Base-by-base conservation (phyloP, 2,329 filamentous ascomycete genomes). In the Alternaria sp. region DNA sequence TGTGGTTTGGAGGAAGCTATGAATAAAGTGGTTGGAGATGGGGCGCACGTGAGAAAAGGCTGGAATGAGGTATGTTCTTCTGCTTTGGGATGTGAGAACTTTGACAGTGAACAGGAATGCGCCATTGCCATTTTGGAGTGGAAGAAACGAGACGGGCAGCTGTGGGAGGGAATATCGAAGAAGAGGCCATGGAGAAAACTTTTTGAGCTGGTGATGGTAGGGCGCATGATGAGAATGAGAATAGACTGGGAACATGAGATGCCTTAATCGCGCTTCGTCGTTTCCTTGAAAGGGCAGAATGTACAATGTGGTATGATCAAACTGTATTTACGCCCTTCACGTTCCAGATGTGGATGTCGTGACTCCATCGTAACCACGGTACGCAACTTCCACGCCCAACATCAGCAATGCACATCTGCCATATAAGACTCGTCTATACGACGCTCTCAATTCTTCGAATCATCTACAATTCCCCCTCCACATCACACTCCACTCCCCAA, bases 221-320 rank as follows among this genome's bases (percentile, higher is more conserved):
- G n/a, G n/a, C n/a, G n/a, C n/a, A n/a, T n/a, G n/a, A n/a, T n/a
- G n/a, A n/a, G n/a, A n/a, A n/a, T n/a, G n/a, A n/a, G n/a, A n/a
- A n/a, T n/a, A n/a, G n/a, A n/a, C n/a, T n/a, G n/a, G n/a, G n/a
- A n/a, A n/a, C n/a, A n/a, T n/a, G n/a, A n/a, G n/a, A n/a, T n/a
- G n/a, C n/a, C n/a, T n/a, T n/a, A n/a, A 32, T 32, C 6, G 5
- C 23, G 17, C 3, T 36, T 36, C 11, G 4, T 30, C 5, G 1
- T 3, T 28, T 5, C 13, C 3, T 7, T 4, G 5, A 12, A 50
- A 26, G 26, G 47, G 15, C 5, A 19, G 9, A 12, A 23, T 15
- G 5, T 3, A 36, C 5, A 23, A 8, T 13, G 13, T 3, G 5
- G 17, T 3, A 2, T 10, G 8, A 13, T 9, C 6, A 1, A 0